Conservation (phyloP, 768 basidiomycete genomes). For the Leucocoprinus birnbaumii region DNA sequence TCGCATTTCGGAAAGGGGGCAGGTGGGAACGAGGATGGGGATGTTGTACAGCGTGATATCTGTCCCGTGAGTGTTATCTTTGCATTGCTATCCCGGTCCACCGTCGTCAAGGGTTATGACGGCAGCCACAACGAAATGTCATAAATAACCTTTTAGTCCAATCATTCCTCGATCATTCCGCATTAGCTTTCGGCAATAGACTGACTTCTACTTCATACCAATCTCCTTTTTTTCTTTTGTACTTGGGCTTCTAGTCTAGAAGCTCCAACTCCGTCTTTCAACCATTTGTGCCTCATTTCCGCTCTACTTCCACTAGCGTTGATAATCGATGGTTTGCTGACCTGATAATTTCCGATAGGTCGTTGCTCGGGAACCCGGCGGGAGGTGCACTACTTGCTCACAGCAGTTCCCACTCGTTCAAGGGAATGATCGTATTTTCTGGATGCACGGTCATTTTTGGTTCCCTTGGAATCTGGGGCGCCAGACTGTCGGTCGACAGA, state of each 20-base stretch:
- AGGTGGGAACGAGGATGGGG: conserved; percentile 64
- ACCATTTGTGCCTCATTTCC: neutral
- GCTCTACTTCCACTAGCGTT: neutral
- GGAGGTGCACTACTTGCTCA: conserved; percentile 54
- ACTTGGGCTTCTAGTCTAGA: conserved; percentile 1
- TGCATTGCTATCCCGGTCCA: neutral
- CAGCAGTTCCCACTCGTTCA: conserved; percentile 39
- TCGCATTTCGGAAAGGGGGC: conserved; percentile 56
- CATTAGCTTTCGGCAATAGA: neutral
- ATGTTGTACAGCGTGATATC: conserved; percentile 63
- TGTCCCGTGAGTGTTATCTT: conserved; percentile 54
- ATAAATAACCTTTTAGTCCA: neutral
- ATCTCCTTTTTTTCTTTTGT: neutral
- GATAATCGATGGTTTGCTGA: neutral
- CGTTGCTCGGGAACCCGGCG: conserved; percentile 61
- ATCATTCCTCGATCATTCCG: neutral
- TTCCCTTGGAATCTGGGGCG: conserved; percentile 51
- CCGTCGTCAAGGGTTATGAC: neutral
- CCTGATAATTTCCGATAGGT: conserved; percentile 30
- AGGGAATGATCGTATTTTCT: conserved; percentile 55
- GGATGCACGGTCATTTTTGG: conserved; percentile 59
- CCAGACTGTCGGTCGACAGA: conserved; percentile 43
- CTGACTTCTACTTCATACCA: neutral
- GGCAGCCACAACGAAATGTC: neutral
- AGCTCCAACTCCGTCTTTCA: neutral